Percentiles rank a stretch among this genome's conserved stretches.
Evolutionary conservation across 495 filamentous ascomycete species (phyloP).

Genomic region (Neurospora sp.): DNA sequence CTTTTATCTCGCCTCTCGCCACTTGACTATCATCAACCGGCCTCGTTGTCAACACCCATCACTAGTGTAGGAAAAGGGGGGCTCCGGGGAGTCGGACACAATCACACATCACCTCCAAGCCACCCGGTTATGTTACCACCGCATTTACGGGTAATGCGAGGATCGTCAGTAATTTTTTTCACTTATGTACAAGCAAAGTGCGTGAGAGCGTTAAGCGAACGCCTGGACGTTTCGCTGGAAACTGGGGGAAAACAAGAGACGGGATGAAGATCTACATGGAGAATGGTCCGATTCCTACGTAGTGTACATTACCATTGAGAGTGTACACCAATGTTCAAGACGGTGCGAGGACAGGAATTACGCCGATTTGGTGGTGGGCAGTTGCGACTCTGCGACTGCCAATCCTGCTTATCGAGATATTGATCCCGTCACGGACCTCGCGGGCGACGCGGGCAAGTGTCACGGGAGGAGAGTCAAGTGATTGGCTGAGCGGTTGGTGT

Average conservation of each 20-base stretch:
- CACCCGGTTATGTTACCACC: not conserved
- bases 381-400: not conserved
- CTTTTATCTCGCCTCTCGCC: not conserved
- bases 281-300: not conserved
- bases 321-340: not conserved
- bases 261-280: not conserved
- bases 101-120: not conserved
- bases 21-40: not conserved
- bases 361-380: slow-evolving; percentile 7
- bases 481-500: not conserved
- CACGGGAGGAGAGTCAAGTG: not conserved
- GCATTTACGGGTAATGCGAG: not conserved
- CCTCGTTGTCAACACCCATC: not conserved
- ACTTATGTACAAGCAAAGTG: too few species aligned
- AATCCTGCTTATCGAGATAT: not conserved
- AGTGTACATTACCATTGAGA: not conserved
- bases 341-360: not conserved
- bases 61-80: not conserved
- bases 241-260: not conserved
- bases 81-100: not conserved
- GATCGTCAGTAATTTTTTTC: not conserved
- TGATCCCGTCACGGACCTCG: not conserved
- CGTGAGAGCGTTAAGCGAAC: too few species aligned
- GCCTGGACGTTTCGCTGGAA: too few species aligned
- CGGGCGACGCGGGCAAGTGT: not conserved